Base-by-base conservation (phyloP, 202 grass and related monocot genomes). In the Hordeum pubiflorum region DNA sequence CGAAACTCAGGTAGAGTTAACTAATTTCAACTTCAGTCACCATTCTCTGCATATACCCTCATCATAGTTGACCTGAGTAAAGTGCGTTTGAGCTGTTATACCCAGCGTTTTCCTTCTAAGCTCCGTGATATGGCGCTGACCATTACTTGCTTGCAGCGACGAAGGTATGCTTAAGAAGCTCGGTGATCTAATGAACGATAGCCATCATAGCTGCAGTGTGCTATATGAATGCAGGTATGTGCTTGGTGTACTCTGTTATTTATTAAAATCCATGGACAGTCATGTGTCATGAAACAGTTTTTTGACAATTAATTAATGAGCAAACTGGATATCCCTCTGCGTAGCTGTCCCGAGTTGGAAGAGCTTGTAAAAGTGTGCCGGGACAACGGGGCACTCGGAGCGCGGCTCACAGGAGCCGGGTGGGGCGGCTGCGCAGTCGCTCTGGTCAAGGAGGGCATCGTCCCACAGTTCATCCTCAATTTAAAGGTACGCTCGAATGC, bases 221-320 rank as follows among this genome's bases (percentile, higher is more conserved):
- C 83, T 99, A 11, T 99, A 99, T n/a, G 92, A 99, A 44, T 99
- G 96, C 89, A 99, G 96, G 92, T 99, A 86, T 46, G 72, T 40
- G 55, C 79, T 54, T 27, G 32, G 26, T 79, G 18, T 21, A 12
- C 2, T 10, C 9, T 32, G 10, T 5, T 33, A 4, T 20, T 58
- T 58, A 18, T 60, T 21, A 68, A 68, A 18, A 10, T 41, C 54
- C 63, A 44, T 20, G 5, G 8, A 4, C 10, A 58, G 6, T 18
- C 22, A 0, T 69, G 24, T 82, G 6, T 44, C 2, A 46, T 72
- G 18, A n/a, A 36, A 27, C 63, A 39, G 2, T 3, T 9, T 52
- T n/a, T 6, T 24, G 36, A 29, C 4, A 83, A 11, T 6, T 12
- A 34, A 70, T 4, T 18, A 32, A 61, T 34, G 17, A 31, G 3